Conservation (phyloP, 1,284 basidiomycete species). For the Marasmius sp. region DNA sequence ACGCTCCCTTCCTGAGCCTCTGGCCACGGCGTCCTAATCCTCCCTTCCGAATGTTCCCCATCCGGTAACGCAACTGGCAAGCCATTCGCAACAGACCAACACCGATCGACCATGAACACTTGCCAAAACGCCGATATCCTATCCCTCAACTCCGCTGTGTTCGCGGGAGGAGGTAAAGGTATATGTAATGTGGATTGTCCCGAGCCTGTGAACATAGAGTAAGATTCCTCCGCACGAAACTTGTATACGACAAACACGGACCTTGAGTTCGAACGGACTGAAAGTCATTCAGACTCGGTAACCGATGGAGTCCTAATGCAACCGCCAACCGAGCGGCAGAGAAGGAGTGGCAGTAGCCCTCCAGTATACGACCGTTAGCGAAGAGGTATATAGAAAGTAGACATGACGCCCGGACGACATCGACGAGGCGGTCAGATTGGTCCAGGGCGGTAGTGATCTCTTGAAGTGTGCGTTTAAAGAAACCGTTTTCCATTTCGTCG, state of each 20-base stretch:
- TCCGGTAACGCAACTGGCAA: slow-evolving; percentile 54
- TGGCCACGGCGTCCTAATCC: slow-evolving; percentile 57
- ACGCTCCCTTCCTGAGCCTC: slow-evolving; percentile 15
- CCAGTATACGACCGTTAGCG: slow-evolving; percentile 52
- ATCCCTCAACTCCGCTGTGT: slow-evolving; percentile 44
- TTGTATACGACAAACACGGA: not conserved
- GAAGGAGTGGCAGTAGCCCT: slow-evolving; percentile 62
- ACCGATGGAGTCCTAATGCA: slow-evolving; percentile 53
- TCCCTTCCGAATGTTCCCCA: slow-evolving; percentile 45
- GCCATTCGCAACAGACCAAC: slow-evolving; percentile 55
- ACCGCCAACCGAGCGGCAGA: slow-evolving; percentile 57
- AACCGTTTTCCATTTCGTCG: slow-evolving; percentile 43
- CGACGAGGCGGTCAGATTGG: slow-evolving; percentile 52
- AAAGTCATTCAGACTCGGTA: slow-evolving; percentile 18
- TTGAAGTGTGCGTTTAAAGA: slow-evolving; percentile 48
- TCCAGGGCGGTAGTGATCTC: slow-evolving; percentile 50
- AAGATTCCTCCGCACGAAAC: not conserved
- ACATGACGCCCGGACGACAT: slow-evolving; percentile 59
- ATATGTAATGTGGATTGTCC: slow-evolving; percentile 20
- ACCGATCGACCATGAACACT: slow-evolving; percentile 59
- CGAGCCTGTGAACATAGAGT: not conserved
- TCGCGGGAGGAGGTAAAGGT: slow-evolving; percentile 37
- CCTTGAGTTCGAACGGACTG: not conserved
- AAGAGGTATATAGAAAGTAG: slow-evolving; percentile 62
- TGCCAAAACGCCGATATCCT: slow-evolving; percentile 59